Evolutionary conservation across 208 protist species (phyloP).

Genomic region (Blechomonas ayalai): DNA sequence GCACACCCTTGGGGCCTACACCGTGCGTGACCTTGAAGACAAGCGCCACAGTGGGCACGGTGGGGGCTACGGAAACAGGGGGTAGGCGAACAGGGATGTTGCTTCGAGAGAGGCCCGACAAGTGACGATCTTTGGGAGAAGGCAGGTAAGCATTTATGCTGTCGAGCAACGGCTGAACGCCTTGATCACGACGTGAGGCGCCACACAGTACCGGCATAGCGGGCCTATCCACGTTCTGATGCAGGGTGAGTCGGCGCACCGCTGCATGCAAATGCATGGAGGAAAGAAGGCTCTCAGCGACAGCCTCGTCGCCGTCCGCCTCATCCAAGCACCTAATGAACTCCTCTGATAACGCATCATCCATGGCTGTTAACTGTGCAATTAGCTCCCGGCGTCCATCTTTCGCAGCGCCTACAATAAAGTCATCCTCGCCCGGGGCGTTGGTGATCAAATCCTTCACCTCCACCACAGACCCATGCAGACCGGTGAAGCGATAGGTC

Average conservation of each 20-base stretch:
- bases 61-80: slow-evolving; percentile 15
- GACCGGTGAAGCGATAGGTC: slow-evolving; percentile 49
- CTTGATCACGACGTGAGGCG: slow-evolving; percentile 82
- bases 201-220: slow-evolving; percentile 89
- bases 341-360: slow-evolving; percentile 59
- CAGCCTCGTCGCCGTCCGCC: slow-evolving; percentile 61
- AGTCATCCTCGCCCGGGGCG: slow-evolving; percentile 20
- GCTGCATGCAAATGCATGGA: slow-evolving; percentile 35
- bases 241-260: slow-evolving; percentile 52
- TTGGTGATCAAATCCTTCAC: slow-evolving; percentile 2
- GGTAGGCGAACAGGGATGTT: slow-evolving; percentile 39
- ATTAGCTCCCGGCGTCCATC: slow-evolving; percentile 46
- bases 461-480: slow-evolving; percentile 38
- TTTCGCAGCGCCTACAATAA: slow-evolving; percentile 28
- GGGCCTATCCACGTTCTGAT: slow-evolving; percentile 5
- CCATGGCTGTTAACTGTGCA: slow-evolving; percentile 45
- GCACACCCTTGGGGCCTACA: slow-evolving; percentile 45
- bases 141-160: slow-evolving; percentile 88
- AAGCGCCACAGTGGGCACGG: slow-evolving; percentile 68
- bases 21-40: slow-evolving; percentile 91
- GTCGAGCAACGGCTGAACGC: slow-evolving; percentile 92
- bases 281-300: slow-evolving; percentile 54
- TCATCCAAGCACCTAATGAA: slow-evolving; percentile 62
- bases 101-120: slow-evolving; percentile 31
- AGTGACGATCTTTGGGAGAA: slow-evolving; percentile 78